Percentiles rank a stretch among this genome's conserved stretches.
phyloP scores from a whole-genome alignment of 2,329 filamentous ascomycete genomes.

The Teratosphaeria destructans region DNA sequence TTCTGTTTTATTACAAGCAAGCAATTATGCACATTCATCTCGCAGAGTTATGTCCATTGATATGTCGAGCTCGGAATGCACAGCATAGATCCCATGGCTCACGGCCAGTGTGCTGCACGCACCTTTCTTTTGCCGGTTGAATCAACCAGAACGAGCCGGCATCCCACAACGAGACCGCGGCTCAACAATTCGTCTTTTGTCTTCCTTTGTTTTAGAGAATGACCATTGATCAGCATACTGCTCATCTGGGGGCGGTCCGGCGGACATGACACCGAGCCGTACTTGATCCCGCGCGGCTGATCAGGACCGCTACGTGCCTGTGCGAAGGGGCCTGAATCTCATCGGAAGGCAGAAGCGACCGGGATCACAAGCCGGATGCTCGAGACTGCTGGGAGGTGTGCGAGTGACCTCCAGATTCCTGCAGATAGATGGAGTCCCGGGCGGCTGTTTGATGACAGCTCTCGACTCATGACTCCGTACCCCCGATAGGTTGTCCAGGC shows the following conservation, averaged over 20 bases:
- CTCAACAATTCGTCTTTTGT: background rate
- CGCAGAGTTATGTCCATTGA: background rate
- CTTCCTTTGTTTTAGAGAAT: no score
- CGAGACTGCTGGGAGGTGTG: background rate
- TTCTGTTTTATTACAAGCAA: background rate
- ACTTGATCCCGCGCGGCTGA: background rate
- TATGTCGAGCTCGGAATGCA: background rate
- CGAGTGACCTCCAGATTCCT: background rate
- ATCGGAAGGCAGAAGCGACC: background rate
- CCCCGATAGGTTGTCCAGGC: background rate
- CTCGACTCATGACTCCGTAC: background rate
- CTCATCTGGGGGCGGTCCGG: no score
- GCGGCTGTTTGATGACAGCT: background rate
- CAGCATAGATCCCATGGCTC: background rate
- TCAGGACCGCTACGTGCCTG: background rate
- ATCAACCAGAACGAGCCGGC: background rate
- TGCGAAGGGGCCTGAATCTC: background rate
- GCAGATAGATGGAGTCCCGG: background rate
- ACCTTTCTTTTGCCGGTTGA: background rate
- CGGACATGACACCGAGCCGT: background rate
- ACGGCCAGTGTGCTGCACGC: background rate
- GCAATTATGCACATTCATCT: background rate
- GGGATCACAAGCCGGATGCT: background rate
- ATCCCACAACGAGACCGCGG: background rate
- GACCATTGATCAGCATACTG: background rate